Evolutionary conservation across 176 grass and related monocot species (phyloP), one percentile per base, ranked within the genome.

Genomic region (Cenchrus purpureus): DNA sequence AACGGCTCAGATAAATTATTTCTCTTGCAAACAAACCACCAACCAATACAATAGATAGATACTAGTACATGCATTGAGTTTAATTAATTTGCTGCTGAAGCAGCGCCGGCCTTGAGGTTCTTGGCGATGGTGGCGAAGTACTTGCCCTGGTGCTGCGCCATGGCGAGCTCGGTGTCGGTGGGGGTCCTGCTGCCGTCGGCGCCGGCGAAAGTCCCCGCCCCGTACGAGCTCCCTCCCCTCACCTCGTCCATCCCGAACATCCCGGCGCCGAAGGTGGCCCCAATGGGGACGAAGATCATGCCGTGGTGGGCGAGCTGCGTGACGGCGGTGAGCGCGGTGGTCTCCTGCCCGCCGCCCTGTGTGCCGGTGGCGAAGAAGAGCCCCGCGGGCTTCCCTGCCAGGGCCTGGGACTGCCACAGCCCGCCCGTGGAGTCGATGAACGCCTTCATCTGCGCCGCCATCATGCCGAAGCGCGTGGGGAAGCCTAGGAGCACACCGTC

Each of bases 381-480:
- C 8, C 88, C 88, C 10, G 88, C 88, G 14, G 88, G 83, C 53
- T 90, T 90, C 9, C 88, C 88, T 2, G 85, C 83, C 28, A 86
- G 88, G n/a, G 76, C 43, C 62, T 86, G 78, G 57, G 31, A 16
- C 50, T 83, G 85, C 91, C 91, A 92, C 45, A 89, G 91, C 2
- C 91, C 84, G 19, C 91, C 91, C 0, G 91, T 92, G 19, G 84
- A 78, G 88, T 92, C 91, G 11, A 92, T 8, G 73, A 92, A 92
- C 49, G 83, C 83, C 87, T 92, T 92, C 78, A 92, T 89, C 76
- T 87, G 83, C 54, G 90, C 82, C 34, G 86, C 84, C 90, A 89
- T 92, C 83, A 92, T 84, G 45, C 90, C 90, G 77, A 92, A 89
- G 4, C 86, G 60, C 29, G 87, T 92, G 0, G 90, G 90, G 86